These are phyloP conservation scores for Przewalskia tangutica DNA, from an alignment of 257 asterid genomes.

Conservation along the genomic window DNA sequence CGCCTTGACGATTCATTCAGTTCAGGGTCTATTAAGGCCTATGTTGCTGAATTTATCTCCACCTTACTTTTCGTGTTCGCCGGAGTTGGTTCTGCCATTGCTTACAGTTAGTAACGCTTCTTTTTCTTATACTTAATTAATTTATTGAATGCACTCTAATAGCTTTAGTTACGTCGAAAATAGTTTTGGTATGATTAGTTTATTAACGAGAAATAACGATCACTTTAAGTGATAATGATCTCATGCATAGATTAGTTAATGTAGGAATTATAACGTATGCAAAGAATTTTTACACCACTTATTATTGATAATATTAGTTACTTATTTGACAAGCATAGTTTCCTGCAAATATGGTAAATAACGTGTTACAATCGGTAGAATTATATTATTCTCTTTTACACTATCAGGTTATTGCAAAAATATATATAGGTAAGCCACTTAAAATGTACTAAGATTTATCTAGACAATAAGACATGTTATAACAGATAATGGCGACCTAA, in stretches of 20 bases:
- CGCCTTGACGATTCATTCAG: conserved; percentile 65
- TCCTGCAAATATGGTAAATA: not conserved
- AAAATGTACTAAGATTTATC: too few relatives aligned
- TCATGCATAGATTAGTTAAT: not conserved
- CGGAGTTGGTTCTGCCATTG: conserved; percentile 96
- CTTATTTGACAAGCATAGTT: not conserved
- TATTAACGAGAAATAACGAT: not conserved
- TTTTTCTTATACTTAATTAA: not conserved
- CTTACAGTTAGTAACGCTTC: conserved; percentile 38
- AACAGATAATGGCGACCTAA: too few relatives aligned
- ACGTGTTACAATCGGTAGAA: not conserved
- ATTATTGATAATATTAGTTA: too few relatives aligned
- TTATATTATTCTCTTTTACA: too few relatives aligned
- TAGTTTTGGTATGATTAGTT: too few relatives aligned
- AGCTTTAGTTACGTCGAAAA: not conserved
- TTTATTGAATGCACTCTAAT: not conserved
- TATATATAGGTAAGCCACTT: too few relatives aligned
- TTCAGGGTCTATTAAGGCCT: conserved; percentile 57
- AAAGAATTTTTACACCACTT: too few relatives aligned
- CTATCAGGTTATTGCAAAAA: too few relatives aligned
- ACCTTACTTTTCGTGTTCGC: conserved; percentile 90
- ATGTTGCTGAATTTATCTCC: conserved; percentile 95
- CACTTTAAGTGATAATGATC: not conserved
- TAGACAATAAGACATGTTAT: too few relatives aligned
- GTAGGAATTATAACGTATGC: too few relatives aligned